These are phyloP conservation scores for Orbilia ellipsospora DNA, from an alignment of 2,329 filamentous ascomycete species.

Conservation along the genomic window DNA sequence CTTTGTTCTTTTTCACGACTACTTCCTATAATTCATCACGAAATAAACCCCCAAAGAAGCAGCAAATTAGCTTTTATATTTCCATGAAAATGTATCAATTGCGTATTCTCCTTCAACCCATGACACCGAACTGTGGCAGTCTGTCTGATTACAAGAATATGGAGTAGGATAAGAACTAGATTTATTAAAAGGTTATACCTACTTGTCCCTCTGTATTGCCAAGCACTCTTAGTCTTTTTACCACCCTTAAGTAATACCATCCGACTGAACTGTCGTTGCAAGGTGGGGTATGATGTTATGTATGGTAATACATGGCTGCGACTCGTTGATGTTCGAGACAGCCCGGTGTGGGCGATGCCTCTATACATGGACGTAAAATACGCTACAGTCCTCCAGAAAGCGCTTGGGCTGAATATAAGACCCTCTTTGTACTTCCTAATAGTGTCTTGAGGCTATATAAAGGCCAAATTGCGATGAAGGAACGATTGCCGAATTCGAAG, in stretches of 20 bases:
- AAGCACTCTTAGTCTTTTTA: not conserved
- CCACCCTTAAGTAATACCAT: not conserved
- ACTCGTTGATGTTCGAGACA: conserved; percentile 45
- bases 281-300: not conserved
- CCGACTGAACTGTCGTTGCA: conserved; percentile 8
- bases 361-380: conserved; percentile 29
- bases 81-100: too few species aligned
- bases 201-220: conserved; percentile 31
- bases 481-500: too few species aligned
- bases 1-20: too few species aligned
- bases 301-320: conserved; percentile 20
- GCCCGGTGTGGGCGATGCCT: conserved; percentile 51
- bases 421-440: too few species aligned
- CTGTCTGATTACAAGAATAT: not conserved
- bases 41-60: too few species aligned
- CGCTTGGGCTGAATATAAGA: too few species aligned
- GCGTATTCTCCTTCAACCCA: not conserved
- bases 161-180: not conserved
- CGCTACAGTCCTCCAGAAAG: too few species aligned
- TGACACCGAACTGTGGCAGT: too few species aligned
- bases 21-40: too few species aligned
- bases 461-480: too few species aligned
- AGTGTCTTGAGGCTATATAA: too few species aligned
- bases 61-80: too few species aligned
- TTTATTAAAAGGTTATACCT: not conserved